Evolutionary conservation across 2,329 filamentous ascomycete species (phyloP).

Genomic region (Paraconiothyrium sp.): DNA sequence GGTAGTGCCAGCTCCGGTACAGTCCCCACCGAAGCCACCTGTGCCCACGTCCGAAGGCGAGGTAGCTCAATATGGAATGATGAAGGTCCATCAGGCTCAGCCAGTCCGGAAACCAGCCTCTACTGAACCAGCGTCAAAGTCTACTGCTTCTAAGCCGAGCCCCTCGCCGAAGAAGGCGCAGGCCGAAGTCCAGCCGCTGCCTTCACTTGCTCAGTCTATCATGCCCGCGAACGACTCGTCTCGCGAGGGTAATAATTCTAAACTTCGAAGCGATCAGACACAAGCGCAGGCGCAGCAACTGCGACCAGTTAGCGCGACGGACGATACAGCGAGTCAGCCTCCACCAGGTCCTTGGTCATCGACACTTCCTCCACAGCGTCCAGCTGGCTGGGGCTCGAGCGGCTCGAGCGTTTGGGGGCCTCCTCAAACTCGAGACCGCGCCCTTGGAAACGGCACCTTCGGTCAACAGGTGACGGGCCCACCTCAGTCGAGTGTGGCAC

Average conservation of each 20-base stretch:
- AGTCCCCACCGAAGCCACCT: slow-evolving; percentile 66
- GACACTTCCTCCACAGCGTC: slow-evolving; percentile 35
- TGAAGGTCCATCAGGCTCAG: slow-evolving; percentile 68
- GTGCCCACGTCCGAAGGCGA: slow-evolving; percentile 66
- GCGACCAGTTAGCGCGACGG: slow-evolving; percentile 11
- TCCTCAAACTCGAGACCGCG: slow-evolving; percentile 71
- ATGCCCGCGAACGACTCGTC: slow-evolving; percentile 31
- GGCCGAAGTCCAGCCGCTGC: slow-evolving; percentile 28
- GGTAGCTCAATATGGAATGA: slow-evolving; percentile 69
- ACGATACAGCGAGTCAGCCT: slow-evolving; percentile 35
- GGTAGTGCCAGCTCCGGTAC: slow-evolving; percentile 44
- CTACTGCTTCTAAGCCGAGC: slow-evolving; percentile 26
- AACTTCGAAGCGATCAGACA: slow-evolving; percentile 27
- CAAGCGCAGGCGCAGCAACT: slow-evolving; percentile 22
- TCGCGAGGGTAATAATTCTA: slow-evolving; percentile 36
- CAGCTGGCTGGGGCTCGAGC: slow-evolving; percentile 56
- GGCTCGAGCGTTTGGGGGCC: slow-evolving; percentile 77
- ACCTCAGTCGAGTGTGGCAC: slow-evolving; percentile 32
- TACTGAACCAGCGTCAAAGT: slow-evolving; percentile 28
- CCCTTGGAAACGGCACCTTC: slow-evolving; percentile 81
- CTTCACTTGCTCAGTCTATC: slow-evolving; percentile 29
- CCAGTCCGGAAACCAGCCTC: slow-evolving; percentile 52
- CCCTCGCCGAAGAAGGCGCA: slow-evolving; percentile 35
- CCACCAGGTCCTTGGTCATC: slow-evolving; percentile 38
- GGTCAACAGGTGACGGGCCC: slow-evolving; percentile 40